Evolutionary conservation across 2,329 filamentous ascomycete species (phyloP).

Genomic region (Tolypocladium album): DNA sequence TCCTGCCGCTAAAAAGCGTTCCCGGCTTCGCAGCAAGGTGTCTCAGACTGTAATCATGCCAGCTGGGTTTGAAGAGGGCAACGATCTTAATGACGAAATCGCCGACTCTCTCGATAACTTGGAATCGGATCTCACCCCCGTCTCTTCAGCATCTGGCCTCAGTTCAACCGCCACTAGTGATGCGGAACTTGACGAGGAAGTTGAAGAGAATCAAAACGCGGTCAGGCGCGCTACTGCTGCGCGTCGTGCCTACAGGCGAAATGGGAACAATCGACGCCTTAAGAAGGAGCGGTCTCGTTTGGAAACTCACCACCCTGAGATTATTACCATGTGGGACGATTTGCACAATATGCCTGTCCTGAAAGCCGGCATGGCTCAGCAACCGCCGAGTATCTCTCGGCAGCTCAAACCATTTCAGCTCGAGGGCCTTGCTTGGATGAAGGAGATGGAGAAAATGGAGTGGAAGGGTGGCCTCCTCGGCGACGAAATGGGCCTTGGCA

Average conservation of each 20-base stretch:
- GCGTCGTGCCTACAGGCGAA: constrained; percentile 23
- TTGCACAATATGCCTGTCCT: constrained; percentile 60
- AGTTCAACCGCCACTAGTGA: constrained; percentile 11
- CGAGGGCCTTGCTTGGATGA: constrained; percentile 92
- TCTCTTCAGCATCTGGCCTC: constrained; percentile 2
- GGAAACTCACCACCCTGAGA: constrained; percentile 64
- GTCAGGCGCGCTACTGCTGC: constrained; percentile 10
- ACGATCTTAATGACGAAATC: neutral
- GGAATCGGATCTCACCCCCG: neutral
- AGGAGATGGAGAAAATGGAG: constrained; percentile 69
- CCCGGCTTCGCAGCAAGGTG: neutral
- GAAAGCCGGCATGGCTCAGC: constrained; percentile 32
- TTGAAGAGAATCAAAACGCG: constrained; percentile 3
- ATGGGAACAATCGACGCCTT: constrained; percentile 13
- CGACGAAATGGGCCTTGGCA: constrained; percentile 98
- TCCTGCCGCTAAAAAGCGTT: neutral
- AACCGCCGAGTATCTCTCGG: constrained; percentile 65
- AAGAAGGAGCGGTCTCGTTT: constrained; percentile 52
- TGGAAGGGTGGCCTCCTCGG: constrained; percentile 88
- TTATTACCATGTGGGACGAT: constrained; percentile 76
- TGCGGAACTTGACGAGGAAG: neutral
- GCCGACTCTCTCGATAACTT: neutral
- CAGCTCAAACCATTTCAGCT: constrained; percentile 89
- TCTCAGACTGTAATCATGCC: too few species aligned
- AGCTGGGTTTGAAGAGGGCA: neutral